Conservation (phyloP, 148 eudicot species). For the Rhododendron williamsianum region DNA sequence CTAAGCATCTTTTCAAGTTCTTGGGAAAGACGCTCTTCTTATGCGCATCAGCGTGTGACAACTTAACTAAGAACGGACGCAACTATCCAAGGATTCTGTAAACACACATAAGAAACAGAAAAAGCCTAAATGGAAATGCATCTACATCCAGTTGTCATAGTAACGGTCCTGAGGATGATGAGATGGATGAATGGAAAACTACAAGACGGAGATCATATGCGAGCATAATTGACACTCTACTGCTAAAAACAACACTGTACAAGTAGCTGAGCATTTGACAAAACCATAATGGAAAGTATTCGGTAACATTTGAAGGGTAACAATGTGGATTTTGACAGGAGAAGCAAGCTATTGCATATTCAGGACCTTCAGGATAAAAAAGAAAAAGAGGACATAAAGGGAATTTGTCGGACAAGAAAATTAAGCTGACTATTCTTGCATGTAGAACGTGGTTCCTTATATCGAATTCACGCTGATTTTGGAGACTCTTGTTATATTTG, state of each 20-base stretch:
- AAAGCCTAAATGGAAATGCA: not conserved
- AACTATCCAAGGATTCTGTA: not conserved
- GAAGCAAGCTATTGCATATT: not conserved
- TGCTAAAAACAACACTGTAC: not conserved
- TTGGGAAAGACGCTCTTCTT: not conserved
- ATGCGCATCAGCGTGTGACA: not conserved
- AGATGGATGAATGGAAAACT: slow-evolving; percentile 3
- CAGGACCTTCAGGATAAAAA: not conserved
- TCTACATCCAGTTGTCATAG: not conserved
- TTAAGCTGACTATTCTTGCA: not conserved
- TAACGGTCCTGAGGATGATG: not conserved
- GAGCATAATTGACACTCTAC: not conserved
- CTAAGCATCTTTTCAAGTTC: not conserved
- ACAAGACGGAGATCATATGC: not conserved
- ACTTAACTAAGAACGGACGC: not conserved
- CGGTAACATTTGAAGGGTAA: not conserved
- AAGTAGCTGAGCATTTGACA: not conserved
- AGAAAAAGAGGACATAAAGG: not conserved
- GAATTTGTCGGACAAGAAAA: not conserved
- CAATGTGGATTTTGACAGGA: not conserved
- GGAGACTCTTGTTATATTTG: not conserved
- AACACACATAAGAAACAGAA: not conserved
- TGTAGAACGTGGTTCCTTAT: not conserved
- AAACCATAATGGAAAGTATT: not conserved
- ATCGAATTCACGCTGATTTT: not conserved